Conservation (phyloP, 2,329 filamentous ascomycete species). For the Hawksworthiomyces lignivorus region DNA sequence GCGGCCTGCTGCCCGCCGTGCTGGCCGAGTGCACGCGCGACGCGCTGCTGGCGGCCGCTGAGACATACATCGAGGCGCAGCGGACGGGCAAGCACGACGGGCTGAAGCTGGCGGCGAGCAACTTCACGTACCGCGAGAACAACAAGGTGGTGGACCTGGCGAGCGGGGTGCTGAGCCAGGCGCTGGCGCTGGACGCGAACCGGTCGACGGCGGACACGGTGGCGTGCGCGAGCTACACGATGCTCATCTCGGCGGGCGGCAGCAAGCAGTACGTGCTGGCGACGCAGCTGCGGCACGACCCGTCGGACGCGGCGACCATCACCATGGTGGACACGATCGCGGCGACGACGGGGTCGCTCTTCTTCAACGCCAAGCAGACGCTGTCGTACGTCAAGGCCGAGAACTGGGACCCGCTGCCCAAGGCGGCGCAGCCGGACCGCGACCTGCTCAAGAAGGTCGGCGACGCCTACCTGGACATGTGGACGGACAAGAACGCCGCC, state of each 20-base stretch:
- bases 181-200: slow-evolving; percentile 17
- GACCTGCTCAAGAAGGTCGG: slow-evolving; percentile 26
- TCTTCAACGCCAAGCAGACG: slow-evolving; percentile 28
- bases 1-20: not conserved
- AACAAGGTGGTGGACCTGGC: slow-evolving; percentile 17
- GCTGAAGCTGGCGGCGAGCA: slow-evolving; percentile 15
- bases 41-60: slow-evolving; percentile 18
- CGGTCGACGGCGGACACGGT: slow-evolving; percentile 22
- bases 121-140: slow-evolving; percentile 21
- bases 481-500: slow-evolving; percentile 26
- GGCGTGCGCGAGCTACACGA: slow-evolving; percentile 29
- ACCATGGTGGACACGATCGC: slow-evolving; percentile 26
- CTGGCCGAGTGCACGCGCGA: slow-evolving; percentile 21
- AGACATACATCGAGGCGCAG: slow-evolving; percentile 20
- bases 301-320: slow-evolving; percentile 19
- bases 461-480: slow-evolving; percentile 31
- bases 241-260: slow-evolving; percentile 25
- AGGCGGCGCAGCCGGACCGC: slow-evolving; percentile 18
- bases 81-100: slow-evolving; percentile 15
- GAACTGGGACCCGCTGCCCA: slow-evolving; percentile 23
- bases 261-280: slow-evolving; percentile 26
- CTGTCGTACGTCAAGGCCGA: slow-evolving; percentile 24
- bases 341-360: slow-evolving; percentile 28
- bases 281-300: slow-evolving; percentile 26
- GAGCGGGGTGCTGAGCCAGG: slow-evolving; percentile 10